Percentiles rank a stretch among this genome's conserved stretches.
phyloP scores from a whole-genome alignment of 78 protist species.

The Dictyostelium citrinum region DNA sequence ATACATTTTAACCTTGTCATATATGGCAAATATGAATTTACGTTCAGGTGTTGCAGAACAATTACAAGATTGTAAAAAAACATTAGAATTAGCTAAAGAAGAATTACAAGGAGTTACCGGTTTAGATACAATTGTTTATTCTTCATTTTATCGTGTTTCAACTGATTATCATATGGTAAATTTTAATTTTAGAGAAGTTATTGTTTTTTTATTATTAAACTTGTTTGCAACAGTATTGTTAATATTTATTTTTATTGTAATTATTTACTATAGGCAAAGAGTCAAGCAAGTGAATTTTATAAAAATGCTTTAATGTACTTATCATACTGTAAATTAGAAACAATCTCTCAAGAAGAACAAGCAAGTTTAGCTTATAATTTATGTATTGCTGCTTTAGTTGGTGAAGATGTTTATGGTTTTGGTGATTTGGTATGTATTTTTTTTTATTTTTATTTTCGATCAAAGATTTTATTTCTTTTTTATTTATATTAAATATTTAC shows the following conservation, averaged over 20 bases:
- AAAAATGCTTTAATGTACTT: conserved; percentile 74
- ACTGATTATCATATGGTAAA: conserved; percentile 59
- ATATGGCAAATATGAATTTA: conserved; percentile 22
- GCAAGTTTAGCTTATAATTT: conserved; percentile 81
- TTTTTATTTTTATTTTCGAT: background rate
- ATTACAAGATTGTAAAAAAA: conserved; percentile 26
- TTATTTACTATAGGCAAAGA: conserved; percentile 16
- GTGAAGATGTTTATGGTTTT: conserved; percentile 86
- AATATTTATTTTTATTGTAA: too few species aligned
- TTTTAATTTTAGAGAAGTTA: too few species aligned
- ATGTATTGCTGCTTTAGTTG: conserved; percentile 88
- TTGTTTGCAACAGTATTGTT: too few species aligned
- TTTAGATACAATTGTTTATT: conserved; percentile 40
- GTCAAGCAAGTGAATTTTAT: conserved; percentile 76
- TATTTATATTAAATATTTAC: background rate
- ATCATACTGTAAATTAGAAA: conserved; percentile 83
- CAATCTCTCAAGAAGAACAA: conserved; percentile 44
- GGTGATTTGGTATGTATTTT: conserved; percentile 81
- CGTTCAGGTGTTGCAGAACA: background rate
- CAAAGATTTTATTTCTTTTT: background rate
- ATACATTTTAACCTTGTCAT: conserved; percentile 40
- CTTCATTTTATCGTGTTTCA: conserved; percentile 34
- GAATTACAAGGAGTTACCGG: conserved; percentile 59
- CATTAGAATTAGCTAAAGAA: conserved; percentile 41
- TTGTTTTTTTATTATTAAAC: too few species aligned